Evolutionary conservation across 1,284 basidiomycete species (phyloP), one percentile per base, ranked within the genome.

Genomic region (Vanrija pseudolonga): DNA sequence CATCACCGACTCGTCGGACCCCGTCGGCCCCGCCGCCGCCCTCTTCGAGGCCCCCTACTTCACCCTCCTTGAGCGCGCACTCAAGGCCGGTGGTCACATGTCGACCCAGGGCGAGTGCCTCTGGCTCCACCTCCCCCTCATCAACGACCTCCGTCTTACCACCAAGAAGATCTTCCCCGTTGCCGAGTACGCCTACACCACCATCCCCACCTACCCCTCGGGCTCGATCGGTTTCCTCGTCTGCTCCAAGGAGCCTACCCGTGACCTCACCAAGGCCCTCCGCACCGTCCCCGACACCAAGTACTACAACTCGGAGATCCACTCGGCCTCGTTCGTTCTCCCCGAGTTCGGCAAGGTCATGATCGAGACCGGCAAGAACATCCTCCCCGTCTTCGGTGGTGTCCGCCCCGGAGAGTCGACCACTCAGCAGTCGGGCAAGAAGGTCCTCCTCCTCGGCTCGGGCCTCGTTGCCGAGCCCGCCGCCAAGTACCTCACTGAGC

Each of bases 21-120:
- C 96, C 45, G 93, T 97, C 57, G 95, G 96, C 40, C 95, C 95
- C 44, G 95, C 95, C 49, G 87, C 87, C 56, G 85, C 89, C 24
- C 87, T 98, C 63, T 98, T 98, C 84, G 84, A 98, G 79, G 90
- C 93, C 76, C 90, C 94, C 1, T 98, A 97, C 84, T 99, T 98
- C 80, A 84, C 92, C 73, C 85, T 98, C 47, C 84, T 98, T 59
- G 85, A 91, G 72, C 86, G 90, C 64, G 90, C 95, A 0, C 84
- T 98, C 63, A 82, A 87, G 50, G 88, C 88, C 3, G 93, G 91
- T 47, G 95, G 95, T 26, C 86, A 92, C 76, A 95, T 98, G 74
- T 91, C 91, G 41, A 97, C 94, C 15, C 96, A 98, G 79, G 94
- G 86, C 38, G 96, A 99, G 78, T 95, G 87, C 72, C 82, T 94